These are phyloP conservation scores for Oleoguttula mirabilis DNA, from an alignment of 495 filamentous ascomycete genomes.

Conservation along the genomic window DNA sequence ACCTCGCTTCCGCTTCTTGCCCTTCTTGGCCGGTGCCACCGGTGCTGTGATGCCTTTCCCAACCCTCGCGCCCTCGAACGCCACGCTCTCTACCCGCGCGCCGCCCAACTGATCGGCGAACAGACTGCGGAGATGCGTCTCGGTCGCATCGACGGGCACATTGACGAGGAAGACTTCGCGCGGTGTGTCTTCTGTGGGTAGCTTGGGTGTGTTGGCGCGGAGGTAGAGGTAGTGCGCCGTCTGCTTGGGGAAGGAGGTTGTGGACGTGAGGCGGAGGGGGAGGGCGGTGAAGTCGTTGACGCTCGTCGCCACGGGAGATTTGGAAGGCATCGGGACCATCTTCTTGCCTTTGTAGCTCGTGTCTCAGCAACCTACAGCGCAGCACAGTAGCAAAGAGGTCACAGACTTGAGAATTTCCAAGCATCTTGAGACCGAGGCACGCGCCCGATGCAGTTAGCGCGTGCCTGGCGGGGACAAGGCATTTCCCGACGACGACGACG, in stretches of 20 bases:
- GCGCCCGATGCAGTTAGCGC: no score
- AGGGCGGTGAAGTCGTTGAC: constrained; percentile 27
- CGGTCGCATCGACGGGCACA: constrained; percentile 72
- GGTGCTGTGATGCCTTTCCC: constrained; percentile 15
- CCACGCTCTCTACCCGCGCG: constrained; percentile 60
- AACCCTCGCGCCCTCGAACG: constrained; percentile 48
- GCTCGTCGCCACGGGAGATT: constrained; percentile 7
- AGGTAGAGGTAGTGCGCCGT: constrained; percentile 78
- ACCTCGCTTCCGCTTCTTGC: constrained; percentile 35
- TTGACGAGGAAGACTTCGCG: constrained; percentile 82
- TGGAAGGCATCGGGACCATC: constrained; percentile 16
- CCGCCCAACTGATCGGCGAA: constrained; percentile 54
- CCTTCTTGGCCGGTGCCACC: constrained; percentile 10
- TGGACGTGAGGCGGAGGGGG: constrained; percentile 38
- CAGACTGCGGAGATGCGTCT: constrained; percentile 58
- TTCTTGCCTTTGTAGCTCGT: no score
- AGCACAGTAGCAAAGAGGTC: no score
- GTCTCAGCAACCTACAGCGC: no score
- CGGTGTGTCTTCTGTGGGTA: constrained; percentile 48
- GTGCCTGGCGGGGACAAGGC: no score
- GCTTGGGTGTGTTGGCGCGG: constrained; percentile 63
- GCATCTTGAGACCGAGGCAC: no score
- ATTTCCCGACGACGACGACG: no score
- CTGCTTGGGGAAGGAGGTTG: constrained; percentile 45
- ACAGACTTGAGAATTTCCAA: no score